Evolutionary conservation across 441 rosid species (phyloP).

Genomic region (Dalechampia spathulata): DNA sequence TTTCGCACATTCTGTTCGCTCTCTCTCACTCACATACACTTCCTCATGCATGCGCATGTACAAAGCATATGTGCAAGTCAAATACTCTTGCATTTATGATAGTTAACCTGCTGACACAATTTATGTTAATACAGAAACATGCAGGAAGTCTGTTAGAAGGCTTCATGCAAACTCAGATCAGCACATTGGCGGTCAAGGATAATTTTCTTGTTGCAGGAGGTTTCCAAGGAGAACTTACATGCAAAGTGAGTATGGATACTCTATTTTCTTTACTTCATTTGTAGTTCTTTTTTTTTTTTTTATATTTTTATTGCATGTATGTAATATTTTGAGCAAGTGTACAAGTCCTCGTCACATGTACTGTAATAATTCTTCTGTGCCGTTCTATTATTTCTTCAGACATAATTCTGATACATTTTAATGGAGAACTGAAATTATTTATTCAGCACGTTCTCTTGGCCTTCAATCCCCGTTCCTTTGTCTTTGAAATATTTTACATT

Average conservation of each 20-base stretch:
- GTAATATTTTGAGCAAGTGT: too few relatives aligned
- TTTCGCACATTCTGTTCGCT: too few relatives aligned
- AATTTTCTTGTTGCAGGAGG: conserved; percentile 89
- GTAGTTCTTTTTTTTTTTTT: neutral
- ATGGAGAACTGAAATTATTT: too few relatives aligned
- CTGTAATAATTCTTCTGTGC: too few relatives aligned
- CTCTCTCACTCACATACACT: neutral
- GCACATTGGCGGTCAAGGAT: conserved; percentile 85
- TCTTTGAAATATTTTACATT: too few relatives aligned
- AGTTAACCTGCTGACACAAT: conserved; percentile 9
- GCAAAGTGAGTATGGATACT: conserved; percentile 46
- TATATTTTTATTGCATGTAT: neutral
- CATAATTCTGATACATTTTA: too few relatives aligned
- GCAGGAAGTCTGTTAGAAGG: conserved; percentile 88
- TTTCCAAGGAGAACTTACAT: conserved; percentile 88
- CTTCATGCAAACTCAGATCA: conserved; percentile 82
- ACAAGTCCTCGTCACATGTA: too few relatives aligned
- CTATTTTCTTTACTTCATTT: neutral
- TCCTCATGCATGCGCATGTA: neutral
- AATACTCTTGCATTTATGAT: neutral
- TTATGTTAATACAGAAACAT: conserved; percentile 47
- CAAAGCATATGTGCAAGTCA: neutral
- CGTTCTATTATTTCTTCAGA: too few relatives aligned
- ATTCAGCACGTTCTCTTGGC: too few relatives aligned
- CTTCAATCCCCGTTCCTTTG: too few relatives aligned